Conservation (phyloP, 2,329 filamentous ascomycete genomes). For the Trichoderma guizhouense region DNA sequence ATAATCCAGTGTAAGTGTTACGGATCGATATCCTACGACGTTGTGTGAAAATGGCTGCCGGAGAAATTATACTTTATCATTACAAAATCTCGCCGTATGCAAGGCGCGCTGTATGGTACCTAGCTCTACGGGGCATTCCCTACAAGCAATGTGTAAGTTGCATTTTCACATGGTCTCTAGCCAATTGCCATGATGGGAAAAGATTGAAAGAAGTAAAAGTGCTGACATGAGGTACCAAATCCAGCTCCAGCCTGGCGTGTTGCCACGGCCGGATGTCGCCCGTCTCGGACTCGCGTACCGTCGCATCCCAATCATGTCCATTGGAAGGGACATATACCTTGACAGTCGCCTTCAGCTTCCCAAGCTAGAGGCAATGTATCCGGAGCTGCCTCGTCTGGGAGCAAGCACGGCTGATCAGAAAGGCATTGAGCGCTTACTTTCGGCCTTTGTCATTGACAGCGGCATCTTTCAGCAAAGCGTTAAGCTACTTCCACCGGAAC, state of each 20-base stretch:
- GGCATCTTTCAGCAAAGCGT: conserved; percentile 53
- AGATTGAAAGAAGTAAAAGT: not conserved
- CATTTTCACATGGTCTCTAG: not conserved
- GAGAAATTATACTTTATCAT: conserved; percentile 58
- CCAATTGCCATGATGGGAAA: not conserved
- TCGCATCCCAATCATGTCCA: conserved; percentile 64
- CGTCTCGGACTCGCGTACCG: conserved; percentile 63
- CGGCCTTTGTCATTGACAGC: conserved; percentile 53
- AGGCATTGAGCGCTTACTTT: conserved; percentile 54
- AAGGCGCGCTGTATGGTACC: conserved; percentile 62
- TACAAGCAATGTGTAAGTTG: conserved; percentile 63
- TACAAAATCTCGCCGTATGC: conserved; percentile 65
- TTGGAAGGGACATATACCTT: conserved; percentile 65
- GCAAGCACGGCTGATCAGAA: conserved; percentile 37
- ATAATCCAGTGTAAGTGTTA: too few relatives aligned
- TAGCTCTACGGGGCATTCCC: conserved; percentile 61
- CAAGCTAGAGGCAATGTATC: conserved; percentile 59
- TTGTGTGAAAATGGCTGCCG: conserved; percentile 21
- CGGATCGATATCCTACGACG: not conserved
- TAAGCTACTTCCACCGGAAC: conserved; percentile 54
- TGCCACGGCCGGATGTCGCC: conserved; percentile 64
- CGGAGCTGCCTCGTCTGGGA: conserved; percentile 38
- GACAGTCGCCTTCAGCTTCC: conserved; percentile 66
- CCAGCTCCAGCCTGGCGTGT: conserved; percentile 61
- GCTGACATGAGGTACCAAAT: not conserved